A percentile compares a stretch with the other conserved stretches of the same genome.
Evolutionary conservation across 352 stramenopile genomes (phyloP).

Genomic region (Phytophthora ohioensis): DNA sequence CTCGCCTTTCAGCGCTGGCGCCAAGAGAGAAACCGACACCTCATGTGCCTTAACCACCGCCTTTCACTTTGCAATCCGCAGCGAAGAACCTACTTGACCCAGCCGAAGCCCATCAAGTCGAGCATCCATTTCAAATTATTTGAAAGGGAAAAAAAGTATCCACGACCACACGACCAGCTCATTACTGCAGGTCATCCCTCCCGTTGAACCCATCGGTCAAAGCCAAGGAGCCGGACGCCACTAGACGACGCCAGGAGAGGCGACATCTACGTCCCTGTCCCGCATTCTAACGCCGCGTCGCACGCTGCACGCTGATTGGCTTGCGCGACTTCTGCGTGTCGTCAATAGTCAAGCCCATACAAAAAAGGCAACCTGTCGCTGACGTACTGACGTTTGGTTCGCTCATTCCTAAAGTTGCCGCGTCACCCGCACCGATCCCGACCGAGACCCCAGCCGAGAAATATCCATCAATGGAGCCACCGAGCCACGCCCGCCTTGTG

Average conservation of each 20-base stretch:
- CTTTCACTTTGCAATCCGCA: constrained; percentile 58
- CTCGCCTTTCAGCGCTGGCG: constrained; percentile 46
- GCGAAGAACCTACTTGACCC: constrained; percentile 35
- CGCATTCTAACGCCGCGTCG: constrained; percentile 46
- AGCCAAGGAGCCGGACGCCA: constrained; percentile 14
- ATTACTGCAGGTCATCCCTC: constrained; percentile 34
- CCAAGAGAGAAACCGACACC: constrained; percentile 35
- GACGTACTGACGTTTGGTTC: constrained; percentile 9
- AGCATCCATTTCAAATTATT: constrained; percentile 28
- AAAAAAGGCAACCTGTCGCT: constrained; percentile 32
- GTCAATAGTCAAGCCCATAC: constrained; percentile 38
- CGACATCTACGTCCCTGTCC: constrained; percentile 35
- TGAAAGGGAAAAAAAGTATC: constrained; percentile 42
- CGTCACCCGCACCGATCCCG: constrained; percentile 13
- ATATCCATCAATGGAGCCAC: constrained; percentile 21
- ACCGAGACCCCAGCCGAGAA: not conserved
- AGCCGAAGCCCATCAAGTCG: constrained; percentile 90
- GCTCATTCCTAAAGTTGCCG: constrained; percentile 39
- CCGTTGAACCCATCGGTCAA: constrained; percentile 23
- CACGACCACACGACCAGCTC: constrained; percentile 33
- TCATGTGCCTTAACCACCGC: constrained; percentile 92
- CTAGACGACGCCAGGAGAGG: constrained; percentile 30
- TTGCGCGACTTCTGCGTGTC: constrained; percentile 25
- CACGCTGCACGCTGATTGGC: constrained; percentile 37
- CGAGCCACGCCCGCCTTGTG: constrained; percentile 40